Evolutionary conservation across 306 rosid genomes (phyloP), one percentile per base, ranked within the genome.

Genomic region (Sophora flavescens): DNA sequence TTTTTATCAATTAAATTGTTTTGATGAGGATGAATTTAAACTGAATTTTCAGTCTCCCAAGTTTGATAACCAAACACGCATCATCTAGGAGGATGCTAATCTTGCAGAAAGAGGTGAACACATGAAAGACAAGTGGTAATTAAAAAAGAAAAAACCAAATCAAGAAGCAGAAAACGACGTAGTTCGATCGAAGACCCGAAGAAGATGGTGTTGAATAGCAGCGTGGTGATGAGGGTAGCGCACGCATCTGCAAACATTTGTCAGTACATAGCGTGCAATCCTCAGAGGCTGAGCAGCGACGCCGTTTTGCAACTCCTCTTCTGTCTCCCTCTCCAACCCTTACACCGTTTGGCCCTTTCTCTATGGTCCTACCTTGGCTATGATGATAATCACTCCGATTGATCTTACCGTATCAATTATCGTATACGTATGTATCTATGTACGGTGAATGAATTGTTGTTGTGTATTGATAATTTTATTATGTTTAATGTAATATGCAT

Each of bases 181-280:
- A 28, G 30, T 36, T 1, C 53, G 77, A 78, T 12, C 63, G n/a
- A 60, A 74, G 3, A 22, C 1, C 22, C 22, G 22, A 4, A 47
- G 1, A 45, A 45, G 79, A 90, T 93, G 98, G 96, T 88, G 86
- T 68, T 93, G 86, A 91, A 86, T 68, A 87, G 92, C 81, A 44
- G 78, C 39, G 48, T 84, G 56, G 90, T 78, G 60, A 67, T 86
- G 28, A 66, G 48, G 80, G 98, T 93, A 28, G 97, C 97, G 8
- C 83, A 82, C 63, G 22, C 83, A 14, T 88, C 98, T 0, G 93
- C 93, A 36, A 74, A 86, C 56, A 33, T 87, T 26, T 88, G 87
- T 16, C 97, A 93, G 84, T 89, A 83, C 90, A 70, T 91, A 57
- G 91, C 98, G 7, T 93, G 98, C 84, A 93, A 93, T 45, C 98